Evolutionary conservation across 805 yeast genomes (phyloP).

Genomic region (Ogataea trehaloabstinens): DNA sequence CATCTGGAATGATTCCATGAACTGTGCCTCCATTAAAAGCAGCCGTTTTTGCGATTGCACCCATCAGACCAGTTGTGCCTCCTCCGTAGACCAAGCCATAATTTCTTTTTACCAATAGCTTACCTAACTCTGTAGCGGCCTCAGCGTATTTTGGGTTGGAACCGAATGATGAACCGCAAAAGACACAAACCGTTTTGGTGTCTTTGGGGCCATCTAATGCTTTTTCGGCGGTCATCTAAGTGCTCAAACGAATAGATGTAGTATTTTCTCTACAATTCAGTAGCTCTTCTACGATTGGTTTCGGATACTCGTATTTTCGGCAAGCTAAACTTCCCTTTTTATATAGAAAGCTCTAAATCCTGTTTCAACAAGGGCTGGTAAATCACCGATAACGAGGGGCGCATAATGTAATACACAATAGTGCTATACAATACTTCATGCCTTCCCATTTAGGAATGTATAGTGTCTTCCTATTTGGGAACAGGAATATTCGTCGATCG

Average conservation of each 20-base stretch:
- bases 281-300: too few species aligned
- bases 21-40: conserved; percentile 62
- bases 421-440: background rate
- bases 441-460: background rate
- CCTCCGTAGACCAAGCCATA: conserved; percentile 90
- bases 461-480: too few species aligned
- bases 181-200: conserved; percentile 70
- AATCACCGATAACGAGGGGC: background rate
- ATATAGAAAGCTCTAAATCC: too few species aligned
- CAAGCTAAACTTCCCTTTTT: too few species aligned
- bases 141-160: conserved; percentile 45
- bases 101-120: conserved; percentile 49
- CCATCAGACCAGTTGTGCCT: conserved; percentile 85
- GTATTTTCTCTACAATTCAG: too few species aligned
- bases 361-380: background rate
- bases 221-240: too few species aligned
- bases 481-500: background rate
- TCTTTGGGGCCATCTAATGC: too few species aligned
- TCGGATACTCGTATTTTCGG: too few species aligned
- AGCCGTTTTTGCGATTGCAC: conserved; percentile 65
- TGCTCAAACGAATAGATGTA: too few species aligned
- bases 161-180: conserved; percentile 84
- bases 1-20: conserved; percentile 85
- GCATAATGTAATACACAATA: background rate
- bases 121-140: conserved; percentile 61